Evolutionary conservation across 2,329 filamentous ascomycete species (phyloP).

Genomic region (Onygena corvina): DNA sequence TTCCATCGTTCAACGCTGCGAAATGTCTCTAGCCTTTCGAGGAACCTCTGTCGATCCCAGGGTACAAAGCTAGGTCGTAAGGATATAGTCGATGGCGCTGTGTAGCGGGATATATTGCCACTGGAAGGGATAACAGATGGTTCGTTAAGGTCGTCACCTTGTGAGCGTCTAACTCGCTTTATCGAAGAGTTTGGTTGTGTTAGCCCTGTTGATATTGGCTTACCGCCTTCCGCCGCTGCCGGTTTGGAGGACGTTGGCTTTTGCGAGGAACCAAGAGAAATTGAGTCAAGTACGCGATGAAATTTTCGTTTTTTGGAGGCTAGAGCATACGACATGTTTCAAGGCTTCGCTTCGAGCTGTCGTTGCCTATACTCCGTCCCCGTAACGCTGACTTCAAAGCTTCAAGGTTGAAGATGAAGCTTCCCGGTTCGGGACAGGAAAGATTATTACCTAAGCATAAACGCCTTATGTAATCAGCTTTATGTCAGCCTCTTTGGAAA

Average conservation of each 20-base stretch:
- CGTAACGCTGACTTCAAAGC: too few relatives aligned
- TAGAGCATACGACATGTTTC: constrained; percentile 34
- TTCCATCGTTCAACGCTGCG: constrained; percentile 86
- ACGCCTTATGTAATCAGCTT: background rate
- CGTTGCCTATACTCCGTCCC: background rate
- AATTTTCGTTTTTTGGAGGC: constrained; percentile 39
- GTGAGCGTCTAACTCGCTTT: constrained; percentile 15
- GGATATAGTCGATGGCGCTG: constrained; percentile 22
- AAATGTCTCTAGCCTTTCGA: constrained; percentile 72
- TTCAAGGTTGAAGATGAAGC: too few relatives aligned
- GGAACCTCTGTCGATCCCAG: constrained; percentile 69
- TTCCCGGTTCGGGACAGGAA: too few relatives aligned
- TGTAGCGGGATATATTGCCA: background rate
- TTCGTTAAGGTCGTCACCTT: constrained; percentile 7
- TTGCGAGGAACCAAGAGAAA: constrained; percentile 23
- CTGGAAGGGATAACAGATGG: constrained; percentile 3
- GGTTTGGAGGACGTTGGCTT: constrained; percentile 1
- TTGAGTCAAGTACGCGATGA: constrained; percentile 35
- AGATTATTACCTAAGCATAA: background rate
- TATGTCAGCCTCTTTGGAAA: background rate
- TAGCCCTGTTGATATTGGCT: background rate
- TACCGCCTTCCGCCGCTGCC: background rate
- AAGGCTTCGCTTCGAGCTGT: background rate
- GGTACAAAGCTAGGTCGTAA: constrained; percentile 64
- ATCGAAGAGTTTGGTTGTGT: constrained; percentile 10